Base-by-base conservation (phyloP, 495 filamentous ascomycete species). In the Tuber melanosporum region DNA sequence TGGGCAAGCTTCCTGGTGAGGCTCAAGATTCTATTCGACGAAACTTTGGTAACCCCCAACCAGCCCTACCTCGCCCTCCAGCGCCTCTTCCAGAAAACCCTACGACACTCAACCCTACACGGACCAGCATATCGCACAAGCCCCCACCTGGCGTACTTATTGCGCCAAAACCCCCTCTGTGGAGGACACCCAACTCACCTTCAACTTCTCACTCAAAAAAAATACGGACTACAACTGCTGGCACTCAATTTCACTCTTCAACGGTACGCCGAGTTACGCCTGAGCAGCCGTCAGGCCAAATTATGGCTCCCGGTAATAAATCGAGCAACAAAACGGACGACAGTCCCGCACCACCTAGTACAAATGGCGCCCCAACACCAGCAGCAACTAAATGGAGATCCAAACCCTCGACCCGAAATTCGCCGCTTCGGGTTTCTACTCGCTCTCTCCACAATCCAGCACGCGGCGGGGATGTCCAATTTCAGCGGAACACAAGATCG, bases 1-100 rank as follows among this genome's bases (percentile, higher is more conserved):
- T 12, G 57, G 26, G 57, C n/a, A 32, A 62, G 57, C 57, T 32
- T 32, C 57, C 57, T 9, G 26, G 57, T 10, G 57, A 62, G 57
- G 57, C 57, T 62, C 57, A 32, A 62, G 57, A 62, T 62, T 62
- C 57, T 62, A 62, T 62, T 62, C 57, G 57, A 62, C 57, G 26
- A 32, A 62, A 62, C 26, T 62, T 32, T 62, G 12, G 57, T 14
- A 32, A 32, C 57, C 57, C 26, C 32, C 57, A 15, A 62, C 57
- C 12, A 62, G 57, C 57, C 57, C 57, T 62, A 62, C 57, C n/a
- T 62, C 57, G 26, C n/a, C 8, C 57, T 32, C 57, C 57, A 62
- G n/a, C 57, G 57, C 57, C 57, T 62, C 57, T 62, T 62, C 15
- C 57, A 6, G 57, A 26, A 62, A 62, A 62, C 57, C 57, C 57